Evolutionary conservation across 2,329 filamentous ascomycete genomes (phyloP), one percentile per base, ranked within the genome.

Genomic region (Pseudogymnoascus sp.): DNA sequence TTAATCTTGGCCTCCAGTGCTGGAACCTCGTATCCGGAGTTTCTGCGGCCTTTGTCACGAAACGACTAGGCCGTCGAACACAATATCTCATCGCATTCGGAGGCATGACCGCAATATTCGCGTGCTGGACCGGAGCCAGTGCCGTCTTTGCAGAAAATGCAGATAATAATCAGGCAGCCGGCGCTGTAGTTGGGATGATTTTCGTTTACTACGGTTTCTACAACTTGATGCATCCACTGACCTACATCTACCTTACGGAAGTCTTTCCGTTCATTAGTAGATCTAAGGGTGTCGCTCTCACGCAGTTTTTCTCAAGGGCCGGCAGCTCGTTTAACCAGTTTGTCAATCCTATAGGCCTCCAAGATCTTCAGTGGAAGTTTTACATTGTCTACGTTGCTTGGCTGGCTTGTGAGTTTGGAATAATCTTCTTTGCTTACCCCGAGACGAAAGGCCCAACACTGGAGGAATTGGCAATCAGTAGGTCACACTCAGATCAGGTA

Each of bases 121-220:
- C 44, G 2, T 50, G 37, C 31, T 61, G 62, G 59, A 63, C 62
- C 2, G 44, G 26, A 17, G 37, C 37, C 10, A 40, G 31, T 7
- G 62, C 59, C 13, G 26, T 35, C 23, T 63, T 23, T 26, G 19
- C 31, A 37, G 33, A 38, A 17, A 62, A 33, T 15, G 13, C 17
- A 1, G 33, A 62, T 4, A 62, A 64, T 15, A 29, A 33, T 7
- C 19, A 23, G 42, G 63, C 37, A 5, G 23, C 46, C 6, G 38
- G 33, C 17, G 60, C 40, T 21, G 37, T 53, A 63, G 74, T 79
- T 65, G 74, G 72, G 64, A 76, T 80, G 72, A 77, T 81, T 67
- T 81, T 76, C 73, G 71, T 80, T 62, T 79, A 77, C 74, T 72
- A 72, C 38, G 42, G 42, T 23, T 44, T 44, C 67, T 72, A 68